These are phyloP conservation scores for Linnemannia exigua DNA, from an alignment of 192 early-diverging fungal species.

Conservation along the genomic window DNA sequence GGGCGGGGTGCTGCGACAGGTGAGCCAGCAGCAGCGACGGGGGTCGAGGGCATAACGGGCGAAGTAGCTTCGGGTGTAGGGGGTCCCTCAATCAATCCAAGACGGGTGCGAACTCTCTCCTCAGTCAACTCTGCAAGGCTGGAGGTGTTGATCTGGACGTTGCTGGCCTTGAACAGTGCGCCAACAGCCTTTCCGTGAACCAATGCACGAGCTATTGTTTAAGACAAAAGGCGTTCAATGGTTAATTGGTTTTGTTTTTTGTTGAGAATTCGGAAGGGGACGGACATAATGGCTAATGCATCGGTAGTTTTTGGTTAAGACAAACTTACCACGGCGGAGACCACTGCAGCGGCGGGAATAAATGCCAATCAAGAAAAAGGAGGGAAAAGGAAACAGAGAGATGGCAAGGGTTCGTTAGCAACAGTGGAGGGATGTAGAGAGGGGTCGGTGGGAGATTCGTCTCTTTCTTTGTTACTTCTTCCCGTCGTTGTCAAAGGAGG, in stretches of 20 bases:
- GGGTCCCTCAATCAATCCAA: conserved; percentile 39
- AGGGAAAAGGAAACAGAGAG: background rate
- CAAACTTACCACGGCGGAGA: conserved; percentile 63
- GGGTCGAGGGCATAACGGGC: conserved; percentile 33
- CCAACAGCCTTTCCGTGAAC: conserved; percentile 76
- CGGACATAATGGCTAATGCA: background rate
- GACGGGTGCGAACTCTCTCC: conserved; percentile 37
- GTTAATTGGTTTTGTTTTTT: background rate
- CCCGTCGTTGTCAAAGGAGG: background rate
- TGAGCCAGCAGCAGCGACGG: conserved; percentile 10
- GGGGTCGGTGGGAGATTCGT: background rate
- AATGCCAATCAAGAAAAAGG: background rate
- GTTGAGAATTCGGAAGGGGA: background rate
- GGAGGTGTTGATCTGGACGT: conserved; percentile 57
- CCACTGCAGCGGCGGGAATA: conserved; percentile 51
- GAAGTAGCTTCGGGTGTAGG: conserved; percentile 34
- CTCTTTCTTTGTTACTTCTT: background rate
- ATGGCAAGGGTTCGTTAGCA: background rate
- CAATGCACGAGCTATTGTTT: conserved; percentile 66
- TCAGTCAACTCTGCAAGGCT: conserved; percentile 36
- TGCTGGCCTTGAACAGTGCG: conserved; percentile 64
- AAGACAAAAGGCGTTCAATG: background rate
- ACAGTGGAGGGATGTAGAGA: background rate
- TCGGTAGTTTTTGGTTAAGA: background rate
- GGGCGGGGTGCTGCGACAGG: conserved; percentile 43